Evolutionary conservation across 305 asterid species (phyloP).

Genomic region (Solanum aculeatissimum): DNA sequence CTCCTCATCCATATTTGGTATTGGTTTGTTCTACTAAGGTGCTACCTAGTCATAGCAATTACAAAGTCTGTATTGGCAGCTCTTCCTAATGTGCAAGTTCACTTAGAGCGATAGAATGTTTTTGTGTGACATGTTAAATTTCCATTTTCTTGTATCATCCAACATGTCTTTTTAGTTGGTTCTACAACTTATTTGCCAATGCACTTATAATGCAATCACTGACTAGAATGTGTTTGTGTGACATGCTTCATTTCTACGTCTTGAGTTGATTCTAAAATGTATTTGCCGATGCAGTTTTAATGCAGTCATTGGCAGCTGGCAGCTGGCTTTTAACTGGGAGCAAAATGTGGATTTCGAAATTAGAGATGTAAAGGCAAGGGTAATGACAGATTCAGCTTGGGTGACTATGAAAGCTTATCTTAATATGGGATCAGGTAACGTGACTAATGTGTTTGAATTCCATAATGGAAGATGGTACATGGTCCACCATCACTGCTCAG

Average conservation of each 20-base stretch:
- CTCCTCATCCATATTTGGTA: neutral
- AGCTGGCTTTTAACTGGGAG: slow-evolving; percentile 75
- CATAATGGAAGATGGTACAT: slow-evolving; percentile 84
- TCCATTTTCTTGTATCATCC: neutral
- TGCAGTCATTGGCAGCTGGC: slow-evolving; percentile 94
- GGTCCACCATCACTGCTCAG: slow-evolving; percentile 96
- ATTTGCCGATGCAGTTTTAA: slow-evolving; percentile 30
- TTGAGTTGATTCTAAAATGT: neutral
- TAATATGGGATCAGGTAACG: slow-evolving; percentile 35
- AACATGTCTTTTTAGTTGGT: neutral
- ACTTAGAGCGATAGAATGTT: neutral
- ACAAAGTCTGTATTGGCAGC: neutral
- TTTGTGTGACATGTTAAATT: neutral
- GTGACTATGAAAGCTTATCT: slow-evolving; percentile 84
- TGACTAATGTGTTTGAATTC: slow-evolving; percentile 68
- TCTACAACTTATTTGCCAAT: neutral
- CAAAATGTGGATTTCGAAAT: slow-evolving; percentile 62
- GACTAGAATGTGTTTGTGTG: neutral
- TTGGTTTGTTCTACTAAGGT: neutral
- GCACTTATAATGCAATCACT: slow-evolving; percentile 64
- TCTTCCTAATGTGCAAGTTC: neutral
- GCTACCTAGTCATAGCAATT: neutral
- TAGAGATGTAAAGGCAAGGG: slow-evolving; percentile 74
- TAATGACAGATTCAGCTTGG: slow-evolving; percentile 74
- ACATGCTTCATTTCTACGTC: neutral